Evolutionary conservation across 2,329 filamentous ascomycete species (phyloP).

Genomic region (Neonectria punicea): DNA sequence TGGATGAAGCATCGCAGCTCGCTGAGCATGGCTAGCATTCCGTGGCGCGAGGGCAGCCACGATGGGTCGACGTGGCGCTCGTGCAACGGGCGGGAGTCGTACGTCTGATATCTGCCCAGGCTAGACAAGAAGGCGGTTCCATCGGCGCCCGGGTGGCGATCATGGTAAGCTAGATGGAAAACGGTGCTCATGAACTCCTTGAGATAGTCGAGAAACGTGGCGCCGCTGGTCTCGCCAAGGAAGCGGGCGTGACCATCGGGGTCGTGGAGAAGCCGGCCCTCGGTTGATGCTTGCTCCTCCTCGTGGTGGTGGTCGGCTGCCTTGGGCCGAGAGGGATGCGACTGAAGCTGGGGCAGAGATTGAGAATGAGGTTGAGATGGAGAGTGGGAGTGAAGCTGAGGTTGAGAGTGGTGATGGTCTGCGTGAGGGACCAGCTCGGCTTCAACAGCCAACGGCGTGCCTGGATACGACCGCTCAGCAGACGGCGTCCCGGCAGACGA

Average conservation of each 20-base stretch:
- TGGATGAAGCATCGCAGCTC: conserved; percentile 57
- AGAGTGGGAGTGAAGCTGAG: conserved; percentile 23
- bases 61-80: conserved; percentile 52
- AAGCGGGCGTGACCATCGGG: conserved; percentile 56
- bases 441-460: background rate
- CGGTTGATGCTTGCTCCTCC: conserved; percentile 38
- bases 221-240: conserved; percentile 61
- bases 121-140: conserved; percentile 52
- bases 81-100: conserved; percentile 56
- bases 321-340: conserved; percentile 10
- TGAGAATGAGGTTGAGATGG: conserved; percentile 21
- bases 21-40: conserved; percentile 52
- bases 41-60: conserved; percentile 49
- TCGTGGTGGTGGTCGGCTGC: conserved; percentile 33
- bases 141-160: conserved; percentile 35
- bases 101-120: conserved; percentile 58
- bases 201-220: conserved; percentile 60
- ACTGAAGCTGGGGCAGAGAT: background rate
- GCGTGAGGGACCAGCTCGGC: background rate
- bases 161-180: conserved; percentile 47
- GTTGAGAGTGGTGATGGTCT: conserved; percentile 9
- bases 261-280: conserved; percentile 58
- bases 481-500: conserved; percentile 1
- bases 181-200: conserved; percentile 59
- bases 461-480: background rate